phyloP scores from a whole-genome alignment of 2,329 filamentous ascomycete genomes.

The Cladophialophora bantiana region DNA sequence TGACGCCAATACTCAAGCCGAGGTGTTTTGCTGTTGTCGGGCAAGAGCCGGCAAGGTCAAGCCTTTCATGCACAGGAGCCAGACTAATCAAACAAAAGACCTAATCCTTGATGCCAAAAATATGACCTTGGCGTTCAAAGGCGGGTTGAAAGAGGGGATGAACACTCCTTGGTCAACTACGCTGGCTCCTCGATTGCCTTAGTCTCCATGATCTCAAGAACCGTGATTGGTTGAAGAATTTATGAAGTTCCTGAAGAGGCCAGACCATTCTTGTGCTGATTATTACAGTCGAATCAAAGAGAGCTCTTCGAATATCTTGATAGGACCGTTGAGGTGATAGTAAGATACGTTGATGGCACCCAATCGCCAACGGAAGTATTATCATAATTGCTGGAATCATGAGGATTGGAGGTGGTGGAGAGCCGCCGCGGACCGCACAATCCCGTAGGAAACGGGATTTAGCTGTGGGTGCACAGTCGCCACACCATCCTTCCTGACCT shows the following conservation, averaged over 20 bases:
- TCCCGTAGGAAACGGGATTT: slow-evolving; percentile 7
- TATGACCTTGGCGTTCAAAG: background rate
- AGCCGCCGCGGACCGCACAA: slow-evolving; percentile 10
- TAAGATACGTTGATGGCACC: background rate
- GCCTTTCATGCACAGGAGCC: background rate
- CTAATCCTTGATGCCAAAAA: slow-evolving; percentile 12
- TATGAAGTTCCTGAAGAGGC: background rate
- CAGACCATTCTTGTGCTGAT: background rate
- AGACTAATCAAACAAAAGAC: background rate
- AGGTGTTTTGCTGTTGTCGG: background rate
- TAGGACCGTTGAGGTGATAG: background rate
- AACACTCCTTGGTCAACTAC: background rate
- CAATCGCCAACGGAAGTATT: background rate
- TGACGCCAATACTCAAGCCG: background rate
- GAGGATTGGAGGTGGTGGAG: slow-evolving; percentile 14
- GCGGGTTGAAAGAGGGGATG: background rate
- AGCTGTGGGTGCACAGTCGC: background rate
- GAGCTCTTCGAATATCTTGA: background rate
- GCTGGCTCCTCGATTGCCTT: background rate
- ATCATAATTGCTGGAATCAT: background rate
- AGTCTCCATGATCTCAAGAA: background rate
- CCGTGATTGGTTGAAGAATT: background rate
- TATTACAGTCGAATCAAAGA: background rate
- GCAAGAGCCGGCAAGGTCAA: background rate
- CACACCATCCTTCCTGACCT: slow-evolving; percentile 1